These are phyloP conservation scores for Backusella psychrophila DNA, from an alignment of 192 early-diverging fungal genomes.

Conservation along the genomic window DNA sequence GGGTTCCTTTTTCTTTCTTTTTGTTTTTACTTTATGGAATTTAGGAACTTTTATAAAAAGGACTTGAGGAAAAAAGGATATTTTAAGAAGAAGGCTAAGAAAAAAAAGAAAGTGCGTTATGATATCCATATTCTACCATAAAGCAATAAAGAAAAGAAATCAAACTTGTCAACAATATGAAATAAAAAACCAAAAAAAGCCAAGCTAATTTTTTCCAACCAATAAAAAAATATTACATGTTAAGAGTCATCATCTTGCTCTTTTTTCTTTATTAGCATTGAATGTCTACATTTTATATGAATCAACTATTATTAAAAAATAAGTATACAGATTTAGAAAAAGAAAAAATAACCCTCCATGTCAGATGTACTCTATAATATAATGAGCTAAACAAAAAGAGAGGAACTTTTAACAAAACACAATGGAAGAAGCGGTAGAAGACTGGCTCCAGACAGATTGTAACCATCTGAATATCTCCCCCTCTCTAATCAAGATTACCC, in stretches of 20 bases:
- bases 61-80: not conserved
- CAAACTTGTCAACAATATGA: not conserved
- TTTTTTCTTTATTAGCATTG: not conserved
- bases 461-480: not conserved
- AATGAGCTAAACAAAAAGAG: not conserved
- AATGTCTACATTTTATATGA: not conserved
- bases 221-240: not conserved
- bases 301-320: not conserved
- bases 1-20: not conserved
- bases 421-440: not conserved
- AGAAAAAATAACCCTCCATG: not conserved
- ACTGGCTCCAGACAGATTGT: not conserved
- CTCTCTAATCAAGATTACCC: not conserved
- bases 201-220: not conserved
- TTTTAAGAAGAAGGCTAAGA: not conserved
- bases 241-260: not conserved
- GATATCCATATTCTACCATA: not conserved
- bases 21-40: not conserved
- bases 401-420: not conserved
- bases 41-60: not conserved
- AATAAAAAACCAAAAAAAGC: not conserved
- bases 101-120: not conserved
- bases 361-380: not conserved
- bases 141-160: not conserved
- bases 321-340: not conserved